Evolutionary conservation across 2,329 filamentous ascomycete species (phyloP).

Genomic region (Xylaria sp.): DNA sequence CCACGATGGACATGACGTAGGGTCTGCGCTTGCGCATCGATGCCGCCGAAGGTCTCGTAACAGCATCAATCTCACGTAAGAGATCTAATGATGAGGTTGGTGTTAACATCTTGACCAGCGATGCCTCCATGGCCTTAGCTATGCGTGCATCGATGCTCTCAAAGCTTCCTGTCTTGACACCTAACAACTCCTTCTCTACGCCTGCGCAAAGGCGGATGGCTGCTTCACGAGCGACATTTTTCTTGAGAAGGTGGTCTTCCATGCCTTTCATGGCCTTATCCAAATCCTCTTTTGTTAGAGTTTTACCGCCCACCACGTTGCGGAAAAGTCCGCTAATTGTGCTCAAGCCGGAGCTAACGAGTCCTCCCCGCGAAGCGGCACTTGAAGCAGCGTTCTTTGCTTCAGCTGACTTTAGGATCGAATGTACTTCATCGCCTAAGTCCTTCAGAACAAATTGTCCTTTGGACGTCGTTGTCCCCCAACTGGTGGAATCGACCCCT

Average conservation of each 20-base stretch:
- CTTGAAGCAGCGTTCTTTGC: constrained; percentile 58
- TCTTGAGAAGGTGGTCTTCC: constrained; percentile 91
- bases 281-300: constrained; percentile 84
- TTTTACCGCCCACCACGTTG: constrained; percentile 94
- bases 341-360: constrained; percentile 80
- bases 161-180: constrained; percentile 90
- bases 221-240: constrained; percentile 95
- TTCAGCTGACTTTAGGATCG: constrained; percentile 82
- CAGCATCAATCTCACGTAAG: constrained; percentile 86
- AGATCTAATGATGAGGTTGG: constrained; percentile 94
- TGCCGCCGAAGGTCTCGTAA: constrained; percentile 69
- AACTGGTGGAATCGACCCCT: constrained; percentile 76
- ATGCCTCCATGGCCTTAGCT: constrained; percentile 86
- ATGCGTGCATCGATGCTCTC: constrained; percentile 87
- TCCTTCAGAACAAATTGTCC: constrained; percentile 95
- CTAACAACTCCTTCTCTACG: constrained; percentile 86
- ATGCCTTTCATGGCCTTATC: constrained; percentile 93
- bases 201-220: constrained; percentile 89
- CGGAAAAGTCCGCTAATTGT: constrained; percentile 88
- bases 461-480: constrained; percentile 83
- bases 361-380: constrained; percentile 60
- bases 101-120: constrained; percentile 92
- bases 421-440: constrained; percentile 89
- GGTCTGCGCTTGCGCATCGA: constrained; percentile 72
- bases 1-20: constrained; percentile 97